Evolutionary conservation across 2,329 filamentous ascomycete species (phyloP).

Genomic region (Claviceps sp.): DNA sequence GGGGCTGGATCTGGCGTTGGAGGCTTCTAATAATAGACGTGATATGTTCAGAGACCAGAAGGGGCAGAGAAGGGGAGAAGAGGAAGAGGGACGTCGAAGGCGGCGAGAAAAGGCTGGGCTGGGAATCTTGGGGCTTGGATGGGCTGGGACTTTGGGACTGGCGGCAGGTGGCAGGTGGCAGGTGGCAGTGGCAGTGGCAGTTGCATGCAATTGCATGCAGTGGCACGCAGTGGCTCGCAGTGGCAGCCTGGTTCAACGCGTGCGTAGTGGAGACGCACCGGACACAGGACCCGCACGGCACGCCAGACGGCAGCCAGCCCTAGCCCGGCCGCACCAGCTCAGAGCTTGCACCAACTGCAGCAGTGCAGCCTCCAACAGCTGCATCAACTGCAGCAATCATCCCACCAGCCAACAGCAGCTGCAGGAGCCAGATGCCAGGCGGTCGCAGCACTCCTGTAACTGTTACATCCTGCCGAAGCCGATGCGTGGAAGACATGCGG

Average conservation of each 20-base stretch:
- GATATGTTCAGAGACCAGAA: conserved; percentile 26
- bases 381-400: background rate
- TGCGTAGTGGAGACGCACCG: too few relatives aligned
- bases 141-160: too few relatives aligned
- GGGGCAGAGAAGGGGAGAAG: conserved; percentile 10
- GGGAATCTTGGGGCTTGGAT: too few relatives aligned
- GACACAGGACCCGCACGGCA: background rate
- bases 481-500: background rate
- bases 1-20: conserved; percentile 37
- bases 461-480: background rate
- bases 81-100: conserved; percentile 6
- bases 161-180: too few relatives aligned
- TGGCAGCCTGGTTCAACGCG: too few relatives aligned
- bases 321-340: background rate
- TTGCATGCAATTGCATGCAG: too few relatives aligned
- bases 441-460: background rate
- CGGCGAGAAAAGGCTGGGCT: background rate
- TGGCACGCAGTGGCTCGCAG: too few relatives aligned
- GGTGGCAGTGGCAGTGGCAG: too few relatives aligned
- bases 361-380: background rate
- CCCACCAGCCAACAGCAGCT: background rate
- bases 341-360: background rate
- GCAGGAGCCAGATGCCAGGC: background rate
- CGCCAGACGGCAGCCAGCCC: background rate
- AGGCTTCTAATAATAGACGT: conserved; percentile 38